A percentile compares a stretch with the other conserved stretches of the same genome.
Evolutionary conservation across 768 basidiomycete genomes (phyloP).

Genomic region (Hygrocybe coccinea): DNA sequence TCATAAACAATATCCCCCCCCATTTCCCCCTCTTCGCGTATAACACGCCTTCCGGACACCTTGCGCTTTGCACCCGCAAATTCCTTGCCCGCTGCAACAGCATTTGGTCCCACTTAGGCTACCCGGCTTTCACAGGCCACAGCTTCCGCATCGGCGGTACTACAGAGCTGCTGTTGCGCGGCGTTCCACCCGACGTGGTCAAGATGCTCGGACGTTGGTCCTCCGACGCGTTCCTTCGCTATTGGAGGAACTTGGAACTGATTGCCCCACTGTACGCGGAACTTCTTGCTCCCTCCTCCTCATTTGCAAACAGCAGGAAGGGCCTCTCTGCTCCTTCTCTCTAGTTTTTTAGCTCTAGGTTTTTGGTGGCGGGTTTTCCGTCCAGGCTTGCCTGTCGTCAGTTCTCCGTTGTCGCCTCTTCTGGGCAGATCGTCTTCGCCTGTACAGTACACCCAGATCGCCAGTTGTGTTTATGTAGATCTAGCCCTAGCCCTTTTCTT

Average conservation of each 20-base stretch:
- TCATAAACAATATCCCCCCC: not conserved
- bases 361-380: not conserved
- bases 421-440: not conserved
- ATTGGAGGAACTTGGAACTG: constrained; percentile 26
- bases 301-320: no score
- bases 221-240: constrained; percentile 30
- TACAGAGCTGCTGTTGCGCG: constrained; percentile 22
- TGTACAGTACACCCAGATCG: no score
- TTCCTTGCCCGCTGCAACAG: constrained; percentile 24
- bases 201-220: constrained; percentile 30
- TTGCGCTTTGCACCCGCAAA: constrained; percentile 11
- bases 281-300: constrained; percentile 10
- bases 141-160: constrained; percentile 36
- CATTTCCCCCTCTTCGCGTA: constrained; percentile 16
- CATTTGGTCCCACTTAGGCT: constrained; percentile 20
- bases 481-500: no score
- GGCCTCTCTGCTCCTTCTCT: no score
- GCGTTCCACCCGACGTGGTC: constrained; percentile 26
- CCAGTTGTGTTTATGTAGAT: no score
- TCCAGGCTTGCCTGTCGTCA: not conserved
- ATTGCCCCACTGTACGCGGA: constrained; percentile 22
- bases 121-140: constrained; percentile 22
- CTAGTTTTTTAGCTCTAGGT: no score
- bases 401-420: not conserved
- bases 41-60: not conserved